Base-by-base conservation (phyloP, 1,139 yeast genomes). In the Scheffersomyces stambukii region DNA sequence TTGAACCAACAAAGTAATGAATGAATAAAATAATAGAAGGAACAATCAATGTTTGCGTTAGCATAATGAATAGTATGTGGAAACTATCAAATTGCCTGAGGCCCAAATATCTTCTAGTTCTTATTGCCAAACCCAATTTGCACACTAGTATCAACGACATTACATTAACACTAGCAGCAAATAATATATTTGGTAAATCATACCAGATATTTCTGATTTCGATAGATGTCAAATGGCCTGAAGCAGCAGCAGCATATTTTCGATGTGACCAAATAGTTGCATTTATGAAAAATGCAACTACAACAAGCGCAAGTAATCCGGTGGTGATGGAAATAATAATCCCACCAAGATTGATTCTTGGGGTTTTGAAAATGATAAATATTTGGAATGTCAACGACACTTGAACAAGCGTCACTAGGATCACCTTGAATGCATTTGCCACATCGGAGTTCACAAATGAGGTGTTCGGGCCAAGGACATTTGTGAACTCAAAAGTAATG, bases 11-110 rank as follows among this genome's bases (percentile, higher is more conserved):
- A 12, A 44, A 33, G 38, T 75, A 76, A 29, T 75, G 70, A 20
- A 76, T 44, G 23, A 82, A 66, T n/a, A 75, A 67, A 29, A 91
- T 47, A 4, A 81, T 55, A 0, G 93, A 73, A 2, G 97, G 97
- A 13, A 84, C 59, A 9, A 86, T 53, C 68, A 88, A 70, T 0
- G 95, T 79, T 52, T 91, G 97, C n/a, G 76, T 60, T 2, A 83
- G 63, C 88, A 84, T 82, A 33, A 88, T 81, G 35, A 85, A 60
- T 25, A 91, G 57, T 19, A 88, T 76, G 52, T 86, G 95, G 50
- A 84, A 74, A 19, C 83, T 76, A 39, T 81, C 89, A 48, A 89
- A 86, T 48, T 85, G 95, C 43, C 70, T 76, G 34, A 86, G 60
- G 0, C 98, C 98, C 32, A 88, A 57, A 39, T 62, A 72, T 34